Percentiles rank a stretch among this genome's conserved stretches.
Conservation (phyloP, 169 alveolate species). For the Eimeria acervulina region DNA sequence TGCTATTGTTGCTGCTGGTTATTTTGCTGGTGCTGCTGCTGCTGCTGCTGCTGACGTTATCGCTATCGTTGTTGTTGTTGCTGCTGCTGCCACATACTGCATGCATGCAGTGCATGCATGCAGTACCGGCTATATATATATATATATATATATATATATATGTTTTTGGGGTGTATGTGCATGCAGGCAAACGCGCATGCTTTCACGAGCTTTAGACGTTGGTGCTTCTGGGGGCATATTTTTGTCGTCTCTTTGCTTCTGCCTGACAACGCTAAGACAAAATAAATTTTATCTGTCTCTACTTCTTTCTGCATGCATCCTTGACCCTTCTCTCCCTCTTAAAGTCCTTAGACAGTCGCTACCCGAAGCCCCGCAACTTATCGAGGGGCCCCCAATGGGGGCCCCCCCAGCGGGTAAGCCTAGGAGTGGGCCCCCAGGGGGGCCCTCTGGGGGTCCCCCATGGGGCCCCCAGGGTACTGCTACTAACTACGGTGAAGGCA, state of each 20-base stretch:
- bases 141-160: background rate
- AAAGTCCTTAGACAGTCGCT: background rate
- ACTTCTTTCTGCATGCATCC: background rate
- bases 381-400: background rate
- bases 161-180: background rate
- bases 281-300: background rate
- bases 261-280: background rate
- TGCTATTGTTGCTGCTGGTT: background rate
- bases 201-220: constrained; percentile 23
- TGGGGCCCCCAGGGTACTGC: background rate
- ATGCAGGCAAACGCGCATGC: constrained; percentile 71
- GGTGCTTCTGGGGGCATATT: constrained; percentile 42
- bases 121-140: too few relatives aligned
- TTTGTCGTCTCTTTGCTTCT: background rate
- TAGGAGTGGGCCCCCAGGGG: background rate
- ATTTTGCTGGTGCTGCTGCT: background rate
- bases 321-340: constrained; percentile 2
- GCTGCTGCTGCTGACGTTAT: background rate
- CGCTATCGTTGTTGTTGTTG: background rate
- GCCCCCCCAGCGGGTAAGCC: background rate
- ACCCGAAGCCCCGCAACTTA: background rate
- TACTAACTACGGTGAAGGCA: background rate
- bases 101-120: background rate
- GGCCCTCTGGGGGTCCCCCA: background rate
- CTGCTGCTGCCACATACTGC: background rate